Percentiles rank a stretch among this genome's conserved stretches.
Evolutionary conservation across 148 eudicot genomes (phyloP).

Genomic region (Persicaria maculosa): DNA sequence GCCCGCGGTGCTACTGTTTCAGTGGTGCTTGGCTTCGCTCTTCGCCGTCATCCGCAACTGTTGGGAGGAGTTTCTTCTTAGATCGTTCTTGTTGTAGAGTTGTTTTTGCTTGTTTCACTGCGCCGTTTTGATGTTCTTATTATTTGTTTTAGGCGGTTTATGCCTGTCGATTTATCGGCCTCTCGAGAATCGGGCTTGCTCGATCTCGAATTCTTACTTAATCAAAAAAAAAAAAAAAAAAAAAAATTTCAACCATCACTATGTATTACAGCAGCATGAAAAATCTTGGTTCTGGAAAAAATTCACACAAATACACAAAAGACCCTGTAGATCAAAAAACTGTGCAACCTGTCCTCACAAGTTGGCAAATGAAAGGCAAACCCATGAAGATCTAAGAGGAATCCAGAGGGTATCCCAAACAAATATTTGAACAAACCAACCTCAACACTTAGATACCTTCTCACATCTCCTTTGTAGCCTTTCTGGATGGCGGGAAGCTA

Average conservation of each 20-base stretch:
- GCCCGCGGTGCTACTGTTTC: too few species aligned
- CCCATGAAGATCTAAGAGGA: constrained; percentile 5
- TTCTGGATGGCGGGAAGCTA: background rate
- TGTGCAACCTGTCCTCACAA: constrained; percentile 12
- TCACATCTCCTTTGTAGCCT: background rate
- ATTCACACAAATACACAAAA: constrained; percentile 8
- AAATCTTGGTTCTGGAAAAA: background rate
- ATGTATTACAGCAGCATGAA: background rate
- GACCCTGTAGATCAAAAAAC: constrained; percentile 19
- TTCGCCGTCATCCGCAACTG: too few species aligned
- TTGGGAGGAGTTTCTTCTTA: too few species aligned
- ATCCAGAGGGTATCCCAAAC: background rate
- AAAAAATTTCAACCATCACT: background rate
- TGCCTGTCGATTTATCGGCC: too few species aligned
- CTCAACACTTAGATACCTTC: background rate
- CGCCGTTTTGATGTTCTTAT: too few species aligned
- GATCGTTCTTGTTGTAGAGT: too few species aligned
- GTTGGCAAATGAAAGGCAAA: constrained; percentile 9
- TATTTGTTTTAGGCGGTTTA: too few species aligned
- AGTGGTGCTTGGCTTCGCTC: too few species aligned
- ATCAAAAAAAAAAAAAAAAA: too few species aligned
- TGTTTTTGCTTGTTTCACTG: too few species aligned
- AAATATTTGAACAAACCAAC: constrained; percentile 1
- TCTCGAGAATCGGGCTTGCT: too few species aligned
- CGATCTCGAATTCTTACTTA: too few species aligned